A percentile compares a stretch with the other conserved stretches of the same genome.
phyloP scores from a whole-genome alignment of 768 basidiomycete species.

The Cystofilobasidium bisporidii region DNA sequence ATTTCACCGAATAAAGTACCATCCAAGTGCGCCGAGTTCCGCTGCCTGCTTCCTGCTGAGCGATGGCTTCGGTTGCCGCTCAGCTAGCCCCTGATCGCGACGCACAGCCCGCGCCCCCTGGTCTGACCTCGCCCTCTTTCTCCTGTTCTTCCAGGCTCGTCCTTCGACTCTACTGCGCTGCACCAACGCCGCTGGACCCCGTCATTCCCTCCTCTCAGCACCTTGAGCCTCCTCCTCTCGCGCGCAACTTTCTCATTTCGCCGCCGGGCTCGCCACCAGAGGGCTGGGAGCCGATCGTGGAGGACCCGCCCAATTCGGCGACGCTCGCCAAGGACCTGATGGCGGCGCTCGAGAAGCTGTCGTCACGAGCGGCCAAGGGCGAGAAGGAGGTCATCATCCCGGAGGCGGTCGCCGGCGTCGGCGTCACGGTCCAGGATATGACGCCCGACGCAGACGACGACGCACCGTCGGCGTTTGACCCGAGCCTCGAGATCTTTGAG shows the following conservation, averaged over 20 bases:
- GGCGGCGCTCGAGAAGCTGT: conserved; percentile 58
- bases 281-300: conserved; percentile 85
- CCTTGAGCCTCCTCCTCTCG: conserved; percentile 64
- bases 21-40: neutral
- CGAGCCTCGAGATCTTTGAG: conserved; percentile 25
- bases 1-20: neutral
- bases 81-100: too few species aligned
- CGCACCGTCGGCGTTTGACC: conserved; percentile 25
- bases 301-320: conserved; percentile 76
- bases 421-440: conserved; percentile 27
- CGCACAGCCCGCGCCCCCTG: neutral
- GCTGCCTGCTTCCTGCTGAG: too few species aligned
- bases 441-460: conserved; percentile 27
- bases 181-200: conserved; percentile 33
- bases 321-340: conserved; percentile 85
- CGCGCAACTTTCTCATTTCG: conserved; percentile 95
- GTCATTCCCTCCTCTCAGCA: conserved; percentile 37
- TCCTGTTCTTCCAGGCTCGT: conserved; percentile 35
- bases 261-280: conserved; percentile 95
- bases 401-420: neutral
- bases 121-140: neutral
- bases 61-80: neutral
- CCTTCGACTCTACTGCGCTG: conserved; percentile 36
- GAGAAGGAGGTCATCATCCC: conserved; percentile 22
- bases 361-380: conserved; percentile 31